Conservation (phyloP, 805 yeast species). For the Candida silvicultrix region DNA sequence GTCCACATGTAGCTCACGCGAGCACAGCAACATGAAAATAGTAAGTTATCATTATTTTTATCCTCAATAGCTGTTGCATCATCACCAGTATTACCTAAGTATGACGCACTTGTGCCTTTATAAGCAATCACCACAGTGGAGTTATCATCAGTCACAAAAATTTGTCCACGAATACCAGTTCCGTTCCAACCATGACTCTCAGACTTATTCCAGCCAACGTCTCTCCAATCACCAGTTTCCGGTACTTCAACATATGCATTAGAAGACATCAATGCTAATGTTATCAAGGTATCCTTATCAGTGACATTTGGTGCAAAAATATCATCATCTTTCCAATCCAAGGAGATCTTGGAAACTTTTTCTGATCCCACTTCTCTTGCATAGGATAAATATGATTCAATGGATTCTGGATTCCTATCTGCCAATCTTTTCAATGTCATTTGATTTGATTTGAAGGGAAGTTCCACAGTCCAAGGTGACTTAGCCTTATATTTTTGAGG, state of each 20-base stretch:
- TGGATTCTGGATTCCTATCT: conserved; percentile 49
- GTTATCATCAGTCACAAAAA: conserved; percentile 61
- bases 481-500: conserved; percentile 18
- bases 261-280: conserved; percentile 80
- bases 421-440: conserved; percentile 30
- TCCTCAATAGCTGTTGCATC: conserved; percentile 83
- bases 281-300: conserved; percentile 66
- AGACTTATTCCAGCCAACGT: conserved; percentile 58
- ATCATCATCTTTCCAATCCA: conserved; percentile 63
- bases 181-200: conserved; percentile 80
- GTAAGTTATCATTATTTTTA: conserved; percentile 77
- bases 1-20: conserved; percentile 87
- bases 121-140: conserved; percentile 66
- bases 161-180: conserved; percentile 85
- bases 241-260: conserved; percentile 87
- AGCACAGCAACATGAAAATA: conserved; percentile 96
- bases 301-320: conserved; percentile 66
- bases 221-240: conserved; percentile 79
- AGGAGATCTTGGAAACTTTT: conserved; percentile 29
- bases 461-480: conserved; percentile 34
- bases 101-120: conserved; percentile 90
- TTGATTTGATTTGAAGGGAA: conserved; percentile 23
- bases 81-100: conserved; percentile 66
- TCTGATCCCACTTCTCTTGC: conserved; percentile 33
- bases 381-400: conserved; percentile 60